Evolutionary conservation across 352 stramenopile genomes (phyloP).

Genomic region (Phytophthora sp.): DNA sequence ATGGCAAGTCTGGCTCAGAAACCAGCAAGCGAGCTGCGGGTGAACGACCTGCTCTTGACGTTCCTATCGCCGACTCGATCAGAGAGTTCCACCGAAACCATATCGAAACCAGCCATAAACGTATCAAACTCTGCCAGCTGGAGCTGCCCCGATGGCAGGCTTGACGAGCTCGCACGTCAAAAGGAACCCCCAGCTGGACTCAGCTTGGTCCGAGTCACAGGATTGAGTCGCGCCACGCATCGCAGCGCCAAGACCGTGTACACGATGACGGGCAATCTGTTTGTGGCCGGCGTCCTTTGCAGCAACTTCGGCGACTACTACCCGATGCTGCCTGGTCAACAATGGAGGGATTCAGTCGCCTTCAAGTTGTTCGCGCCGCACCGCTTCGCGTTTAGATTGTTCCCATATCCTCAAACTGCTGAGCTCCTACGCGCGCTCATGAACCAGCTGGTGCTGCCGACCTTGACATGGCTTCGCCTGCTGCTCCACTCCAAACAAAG

Average conservation of each 20-base stretch:
- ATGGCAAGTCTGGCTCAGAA: slow-evolving; percentile 45
- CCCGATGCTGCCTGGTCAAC: slow-evolving; percentile 36
- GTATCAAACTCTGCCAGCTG: slow-evolving; percentile 2
- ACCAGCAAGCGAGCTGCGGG: slow-evolving; percentile 49
- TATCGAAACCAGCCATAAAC: slow-evolving; percentile 27
- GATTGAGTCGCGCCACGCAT: slow-evolving; percentile 32
- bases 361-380: slow-evolving; percentile 61
- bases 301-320: slow-evolving; percentile 85
- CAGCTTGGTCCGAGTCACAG: slow-evolving; percentile 31
- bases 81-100: slow-evolving; percentile 32
- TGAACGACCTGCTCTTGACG: slow-evolving; percentile 57
- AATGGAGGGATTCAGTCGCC: slow-evolving; percentile 44
- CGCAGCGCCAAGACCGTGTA: slow-evolving; percentile 63
- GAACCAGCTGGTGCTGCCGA: slow-evolving; percentile 53
- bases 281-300: slow-evolving; percentile 73
- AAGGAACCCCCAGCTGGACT: slow-evolving; percentile 2
- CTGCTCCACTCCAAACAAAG: slow-evolving; percentile 29
- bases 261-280: slow-evolving; percentile 67
- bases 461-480: slow-evolving; percentile 35
- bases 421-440: slow-evolving; percentile 50
- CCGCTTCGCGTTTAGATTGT: slow-evolving; percentile 52
- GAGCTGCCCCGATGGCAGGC: slow-evolving; percentile 3
- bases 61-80: slow-evolving; percentile 23
- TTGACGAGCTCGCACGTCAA: slow-evolving; percentile 1
- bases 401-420: slow-evolving; percentile 55